phyloP scores from a whole-genome alignment of 2,329 filamentous ascomycete genomes.

The Cordyceps militaris region DNA sequence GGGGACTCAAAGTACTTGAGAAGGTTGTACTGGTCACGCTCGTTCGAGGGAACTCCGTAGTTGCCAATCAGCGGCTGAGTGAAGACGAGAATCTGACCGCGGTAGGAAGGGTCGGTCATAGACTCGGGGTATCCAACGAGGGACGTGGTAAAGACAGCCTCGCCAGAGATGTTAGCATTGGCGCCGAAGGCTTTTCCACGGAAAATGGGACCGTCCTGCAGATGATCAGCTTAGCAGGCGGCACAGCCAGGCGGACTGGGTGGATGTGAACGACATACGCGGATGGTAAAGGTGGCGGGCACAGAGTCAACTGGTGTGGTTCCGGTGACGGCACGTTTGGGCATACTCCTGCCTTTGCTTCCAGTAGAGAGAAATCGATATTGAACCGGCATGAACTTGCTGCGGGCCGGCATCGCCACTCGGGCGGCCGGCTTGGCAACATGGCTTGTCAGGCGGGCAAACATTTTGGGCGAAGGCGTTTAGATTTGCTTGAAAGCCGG shows the following conservation, averaged over 20 bases:
- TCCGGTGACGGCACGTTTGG: slow-evolving; percentile 47
- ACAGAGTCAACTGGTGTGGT: slow-evolving; percentile 54
- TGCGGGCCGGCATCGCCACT: slow-evolving; percentile 33
- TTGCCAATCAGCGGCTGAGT: slow-evolving; percentile 97
- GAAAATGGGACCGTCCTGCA: slow-evolving; percentile 86
- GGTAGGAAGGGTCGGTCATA: slow-evolving; percentile 80
- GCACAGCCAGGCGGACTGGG: background rate
- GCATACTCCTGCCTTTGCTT: slow-evolving; percentile 64
- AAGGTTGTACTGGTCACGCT: slow-evolving; percentile 80
- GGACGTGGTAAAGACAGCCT: slow-evolving; percentile 97
- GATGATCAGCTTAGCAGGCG: slow-evolving; percentile 17
- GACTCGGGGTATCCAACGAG: slow-evolving; percentile 97
- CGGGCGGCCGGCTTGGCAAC: slow-evolving; percentile 47
- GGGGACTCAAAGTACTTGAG: slow-evolving; percentile 98
- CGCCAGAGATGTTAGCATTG: slow-evolving; percentile 92
- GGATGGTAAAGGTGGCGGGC: slow-evolving; percentile 85
- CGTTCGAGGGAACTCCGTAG: slow-evolving; percentile 87
- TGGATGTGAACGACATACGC: slow-evolving; percentile 50
- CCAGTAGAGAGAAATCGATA: slow-evolving; percentile 35
- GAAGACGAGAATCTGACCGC: slow-evolving; percentile 95
- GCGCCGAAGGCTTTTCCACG: slow-evolving; percentile 95
- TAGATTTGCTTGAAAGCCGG: slow-evolving; percentile 14
- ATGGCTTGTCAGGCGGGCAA: slow-evolving; percentile 48
- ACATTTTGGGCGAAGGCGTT: slow-evolving; percentile 40
- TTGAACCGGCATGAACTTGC: slow-evolving; percentile 32